Conservation (phyloP, 805 yeast genomes). For the Henningerozyma blattae region DNA sequence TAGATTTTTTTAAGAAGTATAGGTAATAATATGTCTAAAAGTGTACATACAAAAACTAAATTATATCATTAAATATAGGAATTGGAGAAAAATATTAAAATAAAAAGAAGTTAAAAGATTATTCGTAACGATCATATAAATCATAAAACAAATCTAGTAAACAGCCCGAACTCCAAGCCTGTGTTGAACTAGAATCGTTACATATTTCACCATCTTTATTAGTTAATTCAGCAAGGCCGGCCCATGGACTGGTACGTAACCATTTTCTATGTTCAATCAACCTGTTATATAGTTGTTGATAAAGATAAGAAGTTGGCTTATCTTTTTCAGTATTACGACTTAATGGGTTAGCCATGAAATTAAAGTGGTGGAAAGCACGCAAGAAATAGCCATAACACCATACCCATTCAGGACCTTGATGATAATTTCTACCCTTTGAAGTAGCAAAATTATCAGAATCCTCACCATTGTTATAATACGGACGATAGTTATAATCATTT, state of each 20-base stretch:
- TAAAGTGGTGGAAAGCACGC: slow-evolving; percentile 57
- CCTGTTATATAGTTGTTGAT: slow-evolving; percentile 48
- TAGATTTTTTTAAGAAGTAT: no score
- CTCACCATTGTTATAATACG: slow-evolving; percentile 69
- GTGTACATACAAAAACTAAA: no score
- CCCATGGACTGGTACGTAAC: slow-evolving; percentile 76
- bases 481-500: slow-evolving; percentile 81
- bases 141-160: slow-evolving; percentile 70
- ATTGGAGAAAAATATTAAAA: no score
- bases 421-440: slow-evolving; percentile 90
- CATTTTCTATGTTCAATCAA: slow-evolving; percentile 54
- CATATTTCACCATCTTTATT: slow-evolving; percentile 79
- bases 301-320: slow-evolving; percentile 38
- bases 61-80: no score
- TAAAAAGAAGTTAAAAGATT: no score
- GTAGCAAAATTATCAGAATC: slow-evolving; percentile 85
- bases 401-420: slow-evolving; percentile 98
- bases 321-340: slow-evolving; percentile 22
- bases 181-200: slow-evolving; percentile 84
- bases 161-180: slow-evolving; percentile 93
- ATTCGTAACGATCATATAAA: slow-evolving; percentile 28
- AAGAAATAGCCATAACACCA: slow-evolving; percentile 85
- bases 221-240: slow-evolving; percentile 86
- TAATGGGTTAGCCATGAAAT: slow-evolving; percentile 27
- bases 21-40: no score